phyloP scores from a whole-genome alignment of 2,329 filamentous ascomycete species.

The Stachybotrys elegans region DNA sequence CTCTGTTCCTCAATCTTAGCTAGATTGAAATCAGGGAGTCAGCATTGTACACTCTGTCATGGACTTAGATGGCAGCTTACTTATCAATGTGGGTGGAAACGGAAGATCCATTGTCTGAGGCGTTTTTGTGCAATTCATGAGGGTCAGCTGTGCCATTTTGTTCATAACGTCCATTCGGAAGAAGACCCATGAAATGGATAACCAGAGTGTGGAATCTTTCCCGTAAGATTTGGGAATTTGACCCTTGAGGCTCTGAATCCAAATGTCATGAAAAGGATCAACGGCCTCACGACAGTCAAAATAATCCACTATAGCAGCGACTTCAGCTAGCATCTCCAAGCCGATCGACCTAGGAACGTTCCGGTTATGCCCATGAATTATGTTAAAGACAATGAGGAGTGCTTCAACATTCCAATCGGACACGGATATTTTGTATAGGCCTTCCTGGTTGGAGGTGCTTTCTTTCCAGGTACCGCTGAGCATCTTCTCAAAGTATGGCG shows the following conservation, averaged over 20 bases:
- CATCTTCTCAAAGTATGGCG: neutral
- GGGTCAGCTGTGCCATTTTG: neutral
- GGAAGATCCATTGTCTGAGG: neutral
- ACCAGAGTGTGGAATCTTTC: neutral
- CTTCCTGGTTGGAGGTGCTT: neutral
- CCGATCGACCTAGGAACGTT: neutral
- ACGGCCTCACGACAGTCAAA: constrained; percentile 8
- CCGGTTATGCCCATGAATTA: constrained; percentile 1
- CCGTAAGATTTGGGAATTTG: neutral
- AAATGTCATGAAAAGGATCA: constrained; percentile 14
- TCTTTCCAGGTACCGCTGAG: neutral
- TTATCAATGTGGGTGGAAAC: neutral
- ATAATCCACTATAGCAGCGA: constrained; percentile 5
- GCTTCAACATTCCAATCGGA: neutral
- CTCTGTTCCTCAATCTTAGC: neutral
- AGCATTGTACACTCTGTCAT: neutral
- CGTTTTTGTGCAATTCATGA: neutral
- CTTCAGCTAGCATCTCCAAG: constrained; percentile 3
- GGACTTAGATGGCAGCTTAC: neutral
- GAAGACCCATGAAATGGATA: constrained; percentile 1
- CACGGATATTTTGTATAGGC: neutral
- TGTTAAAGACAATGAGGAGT: neutral
- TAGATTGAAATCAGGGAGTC: neutral
- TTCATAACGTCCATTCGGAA: neutral
- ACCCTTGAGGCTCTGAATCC: neutral